phyloP scores from a whole-genome alignment of 129 eudicot species.

The Ambrosia trifida region DNA sequence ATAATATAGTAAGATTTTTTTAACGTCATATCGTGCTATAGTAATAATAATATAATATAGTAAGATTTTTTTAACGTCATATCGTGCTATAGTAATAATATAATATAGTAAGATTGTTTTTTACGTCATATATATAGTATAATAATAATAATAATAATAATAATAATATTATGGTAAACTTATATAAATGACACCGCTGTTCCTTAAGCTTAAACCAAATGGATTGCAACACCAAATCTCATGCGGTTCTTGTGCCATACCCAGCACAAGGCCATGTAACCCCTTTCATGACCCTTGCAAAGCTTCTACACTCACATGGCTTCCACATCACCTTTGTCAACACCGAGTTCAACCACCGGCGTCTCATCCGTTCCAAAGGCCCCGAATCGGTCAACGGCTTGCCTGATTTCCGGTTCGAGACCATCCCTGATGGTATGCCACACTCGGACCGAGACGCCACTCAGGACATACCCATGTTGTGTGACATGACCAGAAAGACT shows the following conservation, averaged over 20 bases:
- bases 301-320: conserved; percentile 53
- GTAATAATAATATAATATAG: too few species aligned
- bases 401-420: conserved; percentile 48
- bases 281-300: conserved; percentile 59
- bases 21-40: too few species aligned
- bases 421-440: conserved; percentile 65
- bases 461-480: conserved; percentile 54
- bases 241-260: conserved; percentile 50
- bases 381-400: conserved; percentile 46
- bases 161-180: too few species aligned
- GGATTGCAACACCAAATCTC: conserved; percentile 41
- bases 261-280: conserved; percentile 68
- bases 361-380: conserved; percentile 53
- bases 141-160: too few species aligned
- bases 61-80: too few species aligned
- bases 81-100: too few species aligned
- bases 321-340: conserved; percentile 65
- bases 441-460: conserved; percentile 51
- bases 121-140: too few species aligned
- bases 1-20: too few species aligned
- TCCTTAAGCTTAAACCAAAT: conserved; percentile 20
- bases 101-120: too few species aligned
- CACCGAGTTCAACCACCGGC: conserved; percentile 66
- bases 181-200: not conserved
- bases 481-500: conserved; percentile 42